Evolutionary conservation across 768 basidiomycete species (phyloP), one percentile per base, ranked within the genome.

Genomic region (Russula brevipes): DNA sequence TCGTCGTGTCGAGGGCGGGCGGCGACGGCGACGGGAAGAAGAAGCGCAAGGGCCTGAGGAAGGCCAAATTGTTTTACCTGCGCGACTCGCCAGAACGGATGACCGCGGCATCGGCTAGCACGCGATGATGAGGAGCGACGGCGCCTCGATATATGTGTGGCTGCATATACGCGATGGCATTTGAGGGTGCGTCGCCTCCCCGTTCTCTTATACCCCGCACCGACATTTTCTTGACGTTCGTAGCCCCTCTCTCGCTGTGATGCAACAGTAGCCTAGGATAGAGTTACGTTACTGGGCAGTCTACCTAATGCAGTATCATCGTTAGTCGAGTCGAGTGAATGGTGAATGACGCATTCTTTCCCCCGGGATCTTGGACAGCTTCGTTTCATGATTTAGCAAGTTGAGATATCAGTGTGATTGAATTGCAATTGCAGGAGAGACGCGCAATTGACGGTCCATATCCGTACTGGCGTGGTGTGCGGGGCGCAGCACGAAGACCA

Each of bases 31-130:
- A 9, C 11, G 44, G 57, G 24, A 59, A 53, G 60, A 66, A 57
- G 60, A 57, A 49, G 42, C 51, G 39, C 50, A 82, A 84, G 75
- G 76, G 85, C 68, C 84, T 88, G 81, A 78, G 84, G 69, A 81
- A 87, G 72, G 89, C 91, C 57, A 94, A 92, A 75, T 70, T 93
- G 67, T 92, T 83, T 79, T 94, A 89, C 76, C 78, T 94, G 68
- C 80, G 91, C 69, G 85, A 91, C 73, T 82, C 88, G 36, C 88
- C 91, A 53, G 86, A 88, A 66, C 91, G 91, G 80, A 93, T 94
- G 92, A 84, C 83, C 60, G 80, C 82, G 71, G 83, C 91, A 66
- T 78, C 83, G 77, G 84, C 75, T 69, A 80, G 75, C 70, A 73
- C 80, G 67, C 71, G 72, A 65, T 69, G 69, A 45, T 71, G 63